Evolutionary conservation across 768 basidiomycete genomes (phyloP).

Genomic region (Trametes cubensis): DNA sequence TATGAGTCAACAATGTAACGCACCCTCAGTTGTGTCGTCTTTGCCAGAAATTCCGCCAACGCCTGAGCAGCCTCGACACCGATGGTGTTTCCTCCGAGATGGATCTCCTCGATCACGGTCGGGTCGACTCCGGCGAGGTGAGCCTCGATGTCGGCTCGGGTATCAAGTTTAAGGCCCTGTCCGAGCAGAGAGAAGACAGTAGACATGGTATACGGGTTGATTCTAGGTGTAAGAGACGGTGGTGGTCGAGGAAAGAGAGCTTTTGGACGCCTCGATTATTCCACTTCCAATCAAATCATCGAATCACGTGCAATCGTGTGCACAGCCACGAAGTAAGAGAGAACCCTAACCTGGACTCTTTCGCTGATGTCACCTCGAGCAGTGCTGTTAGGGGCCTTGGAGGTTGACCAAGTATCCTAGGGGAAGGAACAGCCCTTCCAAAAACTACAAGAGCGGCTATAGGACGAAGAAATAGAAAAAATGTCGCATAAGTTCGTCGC

Average conservation of each 20-base stretch:
- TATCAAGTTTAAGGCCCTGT: conserved; percentile 78
- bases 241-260: conserved; percentile 12
- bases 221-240: conserved; percentile 1
- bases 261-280: conserved; percentile 17
- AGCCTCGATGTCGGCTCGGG: conserved; percentile 73
- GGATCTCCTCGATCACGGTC: conserved; percentile 76
- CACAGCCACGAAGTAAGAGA: conserved; percentile 15
- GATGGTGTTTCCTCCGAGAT: conserved; percentile 92
- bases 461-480: neutral
- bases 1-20: conserved; percentile 23
- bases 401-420: no score
- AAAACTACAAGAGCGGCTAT: no score
- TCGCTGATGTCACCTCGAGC: conserved; percentile 3
- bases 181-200: conserved; percentile 59
- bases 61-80: conserved; percentile 89
- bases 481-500: conserved; percentile 26
- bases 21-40: conserved; percentile 72
- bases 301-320: conserved; percentile 10
- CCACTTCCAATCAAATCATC: conserved; percentile 21
- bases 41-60: conserved; percentile 76
- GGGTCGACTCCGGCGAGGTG: conserved; percentile 69
- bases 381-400: no score
- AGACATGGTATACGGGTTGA: conserved; percentile 21
- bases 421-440: no score
- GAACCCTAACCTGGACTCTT: conserved; percentile 10